Evolutionary conservation across 2,329 filamentous ascomycete species (phyloP).

Genomic region (Neofusicoccum ribis): DNA sequence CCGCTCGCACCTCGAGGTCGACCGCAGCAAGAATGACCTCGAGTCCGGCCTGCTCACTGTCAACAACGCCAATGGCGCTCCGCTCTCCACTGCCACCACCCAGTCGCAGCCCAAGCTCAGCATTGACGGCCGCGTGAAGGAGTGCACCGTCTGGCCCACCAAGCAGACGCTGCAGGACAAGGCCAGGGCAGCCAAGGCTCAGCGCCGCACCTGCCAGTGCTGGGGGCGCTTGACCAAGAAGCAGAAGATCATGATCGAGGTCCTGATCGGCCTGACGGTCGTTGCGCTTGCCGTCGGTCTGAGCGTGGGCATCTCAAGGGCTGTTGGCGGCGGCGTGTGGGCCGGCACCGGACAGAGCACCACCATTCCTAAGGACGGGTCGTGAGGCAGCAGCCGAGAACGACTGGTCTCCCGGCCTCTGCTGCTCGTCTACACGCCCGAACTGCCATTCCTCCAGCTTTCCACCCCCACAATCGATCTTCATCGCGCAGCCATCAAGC

Average conservation of each 20-base stretch:
- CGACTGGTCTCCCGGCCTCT: not conserved
- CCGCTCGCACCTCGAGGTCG: conserved; percentile 20
- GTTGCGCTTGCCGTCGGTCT: conserved; percentile 49
- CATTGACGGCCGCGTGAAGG: conserved; percentile 47
- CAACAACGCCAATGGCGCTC: conserved; percentile 39
- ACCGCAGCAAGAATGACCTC: conserved; percentile 15
- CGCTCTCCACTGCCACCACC: conserved; percentile 41
- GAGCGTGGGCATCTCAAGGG: conserved; percentile 50
- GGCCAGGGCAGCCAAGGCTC: conserved; percentile 37
- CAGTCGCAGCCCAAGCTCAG: conserved; percentile 39
- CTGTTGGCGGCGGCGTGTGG: conserved; percentile 51
- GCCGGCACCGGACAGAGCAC: conserved; percentile 39
- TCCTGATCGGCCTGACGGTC: conserved; percentile 47
- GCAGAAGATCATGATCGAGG: conserved; percentile 47
- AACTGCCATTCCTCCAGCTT: conserved; percentile 1
- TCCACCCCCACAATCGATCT: conserved; percentile 10
- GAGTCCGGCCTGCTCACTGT: conserved; percentile 40
- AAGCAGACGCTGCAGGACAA: conserved; percentile 48
- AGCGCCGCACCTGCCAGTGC: conserved; percentile 40
- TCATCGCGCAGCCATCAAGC: not conserved
- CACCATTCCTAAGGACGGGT: conserved; percentile 28
- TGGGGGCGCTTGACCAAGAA: conserved; percentile 45
- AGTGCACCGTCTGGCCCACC: conserved; percentile 55
- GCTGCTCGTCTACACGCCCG: not conserved
- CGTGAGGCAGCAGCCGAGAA: conserved; percentile 4